Percentiles rank a stretch among this genome's conserved stretches.
These are phyloP conservation scores for Bryum argenteum DNA, from an alignment of 225 moss, liverwort and hornwort genomes.

Conservation along the genomic window DNA sequence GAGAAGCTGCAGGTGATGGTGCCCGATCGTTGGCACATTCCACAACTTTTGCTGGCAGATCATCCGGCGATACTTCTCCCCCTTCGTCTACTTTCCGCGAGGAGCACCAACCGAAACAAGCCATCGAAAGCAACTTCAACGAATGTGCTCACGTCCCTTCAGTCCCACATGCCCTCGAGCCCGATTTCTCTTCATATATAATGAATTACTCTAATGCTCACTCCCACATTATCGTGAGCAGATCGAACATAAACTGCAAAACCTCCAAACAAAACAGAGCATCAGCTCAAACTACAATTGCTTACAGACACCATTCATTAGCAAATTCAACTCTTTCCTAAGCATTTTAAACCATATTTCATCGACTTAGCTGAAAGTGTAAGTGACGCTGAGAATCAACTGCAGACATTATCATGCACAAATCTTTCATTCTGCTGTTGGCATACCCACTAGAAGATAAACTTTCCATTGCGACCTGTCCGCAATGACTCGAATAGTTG, in stretches of 20 bases:
- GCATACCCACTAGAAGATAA: no score
- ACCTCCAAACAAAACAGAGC: background rate
- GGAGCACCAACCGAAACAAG: slow-evolving; percentile 33
- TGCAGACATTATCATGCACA: no score
- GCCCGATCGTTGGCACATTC: background rate
- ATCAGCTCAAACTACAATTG: no score
- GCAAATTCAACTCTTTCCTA: background rate
- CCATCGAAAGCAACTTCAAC: slow-evolving; percentile 16
- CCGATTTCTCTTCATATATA: background rate
- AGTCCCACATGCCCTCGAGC: background rate
- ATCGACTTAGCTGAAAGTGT: background rate
- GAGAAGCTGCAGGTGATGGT: background rate
- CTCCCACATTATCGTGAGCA: slow-evolving; percentile 9
- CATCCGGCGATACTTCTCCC: background rate
- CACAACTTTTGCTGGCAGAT: background rate
- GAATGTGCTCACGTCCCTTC: background rate
- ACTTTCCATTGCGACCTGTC: no score
- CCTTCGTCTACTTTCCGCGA: slow-evolving; percentile 19
- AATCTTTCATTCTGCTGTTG: no score
- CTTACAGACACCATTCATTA: background rate
- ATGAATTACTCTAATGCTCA: background rate
- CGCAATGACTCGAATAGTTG: no score
- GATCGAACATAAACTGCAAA: background rate
- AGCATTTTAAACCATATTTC: background rate
- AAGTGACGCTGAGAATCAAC: no score